A percentile compares a stretch with the other conserved stretches of the same genome.
phyloP scores from a whole-genome alignment of 2,329 filamentous ascomycete species.

The Cryphonectria carpinicola region DNA sequence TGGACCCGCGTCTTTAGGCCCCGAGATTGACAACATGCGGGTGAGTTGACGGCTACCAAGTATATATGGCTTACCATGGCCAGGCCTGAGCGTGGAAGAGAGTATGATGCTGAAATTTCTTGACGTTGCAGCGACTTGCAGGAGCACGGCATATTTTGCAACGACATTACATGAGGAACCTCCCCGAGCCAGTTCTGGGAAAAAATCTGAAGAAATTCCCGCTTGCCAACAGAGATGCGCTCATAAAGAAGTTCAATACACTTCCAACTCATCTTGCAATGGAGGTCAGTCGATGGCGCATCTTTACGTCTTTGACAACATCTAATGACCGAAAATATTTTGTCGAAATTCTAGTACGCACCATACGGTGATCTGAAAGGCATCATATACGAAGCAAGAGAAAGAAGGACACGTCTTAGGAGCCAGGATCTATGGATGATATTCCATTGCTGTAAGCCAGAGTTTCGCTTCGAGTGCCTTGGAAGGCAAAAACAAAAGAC shows the following conservation, averaged over 20 bases:
- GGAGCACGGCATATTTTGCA: neutral
- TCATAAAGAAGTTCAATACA: neutral
- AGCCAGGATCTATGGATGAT: neutral
- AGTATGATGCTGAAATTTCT: neutral
- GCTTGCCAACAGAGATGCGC: neutral
- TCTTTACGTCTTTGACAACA: neutral
- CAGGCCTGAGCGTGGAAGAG: too few relatives aligned
- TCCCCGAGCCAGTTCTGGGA: neutral
- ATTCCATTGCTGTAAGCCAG: neutral
- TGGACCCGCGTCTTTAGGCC: neutral
- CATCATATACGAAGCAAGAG: neutral
- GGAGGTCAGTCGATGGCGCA: neutral
- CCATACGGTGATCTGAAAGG: neutral
- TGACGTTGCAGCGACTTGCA: neutral
- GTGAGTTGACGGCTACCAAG: neutral
- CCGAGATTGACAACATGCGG: neutral
- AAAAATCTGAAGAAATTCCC: neutral
- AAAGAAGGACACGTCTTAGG: neutral
- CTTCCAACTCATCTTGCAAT: neutral
- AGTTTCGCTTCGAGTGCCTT: neutral
- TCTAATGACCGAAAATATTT: neutral
- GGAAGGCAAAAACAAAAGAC: neutral
- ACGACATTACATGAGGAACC: neutral
- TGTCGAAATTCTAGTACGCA: neutral
- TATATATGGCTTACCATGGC: neutral